Evolutionary conservation across 1,139 yeast species (phyloP).

Genomic region (Kazachstania sp.): DNA sequence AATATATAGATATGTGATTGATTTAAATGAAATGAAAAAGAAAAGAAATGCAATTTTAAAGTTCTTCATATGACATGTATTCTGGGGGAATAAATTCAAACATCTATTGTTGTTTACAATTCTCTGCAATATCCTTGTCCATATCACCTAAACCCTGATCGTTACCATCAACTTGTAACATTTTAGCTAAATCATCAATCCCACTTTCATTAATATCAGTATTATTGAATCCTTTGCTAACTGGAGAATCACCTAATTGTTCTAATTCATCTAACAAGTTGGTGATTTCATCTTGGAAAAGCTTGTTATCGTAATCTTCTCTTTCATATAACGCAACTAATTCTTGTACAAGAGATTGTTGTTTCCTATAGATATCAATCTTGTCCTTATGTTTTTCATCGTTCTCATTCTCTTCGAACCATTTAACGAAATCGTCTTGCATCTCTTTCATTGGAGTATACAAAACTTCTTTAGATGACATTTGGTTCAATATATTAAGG

Average conservation of each 20-base stretch:
- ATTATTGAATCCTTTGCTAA: constrained; percentile 25
- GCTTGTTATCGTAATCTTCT: constrained; percentile 44
- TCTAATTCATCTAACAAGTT: constrained; percentile 59
- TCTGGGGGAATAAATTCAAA: not conserved
- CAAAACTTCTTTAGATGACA: constrained; percentile 77
- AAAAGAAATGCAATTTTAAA: too few species aligned
- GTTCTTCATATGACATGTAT: not conserved
- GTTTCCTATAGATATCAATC: constrained; percentile 44
- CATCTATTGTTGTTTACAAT: constrained; percentile 29
- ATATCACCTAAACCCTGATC: constrained; percentile 40
- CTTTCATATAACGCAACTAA: constrained; percentile 53
- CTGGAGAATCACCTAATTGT: constrained; percentile 84
- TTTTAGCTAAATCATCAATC: constrained; percentile 18
- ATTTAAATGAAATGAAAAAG: too few species aligned
- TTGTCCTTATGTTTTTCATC: constrained; percentile 42
- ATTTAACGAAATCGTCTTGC: constrained; percentile 46
- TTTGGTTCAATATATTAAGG: constrained; percentile 71
- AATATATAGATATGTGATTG: too few species aligned
- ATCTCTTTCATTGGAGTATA: constrained; percentile 86
- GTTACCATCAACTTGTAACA: constrained; percentile 28
- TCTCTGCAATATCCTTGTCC: constrained; percentile 34
- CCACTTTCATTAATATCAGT: constrained; percentile 37
- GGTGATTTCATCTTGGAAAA: constrained; percentile 48
- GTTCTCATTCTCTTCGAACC: constrained; percentile 37
- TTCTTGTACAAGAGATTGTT: constrained; percentile 45